These are phyloP conservation scores for Aureobasidium sp. DNA, from an alignment of 2,329 filamentous ascomycete species.

Conservation along the genomic window DNA sequence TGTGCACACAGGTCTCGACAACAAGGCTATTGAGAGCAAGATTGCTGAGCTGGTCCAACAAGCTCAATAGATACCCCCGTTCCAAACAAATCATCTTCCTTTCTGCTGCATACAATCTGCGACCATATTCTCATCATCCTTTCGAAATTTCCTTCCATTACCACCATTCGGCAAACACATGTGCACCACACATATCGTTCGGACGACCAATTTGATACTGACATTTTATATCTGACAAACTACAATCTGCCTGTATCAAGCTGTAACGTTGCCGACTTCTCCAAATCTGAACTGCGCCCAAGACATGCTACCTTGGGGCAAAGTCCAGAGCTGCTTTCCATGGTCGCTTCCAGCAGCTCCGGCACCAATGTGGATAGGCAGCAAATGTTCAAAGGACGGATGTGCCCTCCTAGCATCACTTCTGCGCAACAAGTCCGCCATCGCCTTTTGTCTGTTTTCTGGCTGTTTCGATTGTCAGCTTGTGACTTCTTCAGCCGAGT, in stretches of 20 bases:
- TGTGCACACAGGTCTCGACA: conserved; percentile 50
- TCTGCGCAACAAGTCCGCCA: conserved; percentile 30
- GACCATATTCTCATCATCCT: neutral
- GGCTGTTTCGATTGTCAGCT: conserved; percentile 16
- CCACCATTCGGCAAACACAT: neutral
- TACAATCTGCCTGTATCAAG: neutral
- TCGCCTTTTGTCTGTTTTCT: conserved; percentile 27
- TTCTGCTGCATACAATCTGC: conserved; percentile 3
- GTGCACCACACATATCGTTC: neutral
- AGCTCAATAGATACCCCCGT: conserved; percentile 13
- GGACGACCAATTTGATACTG: neutral
- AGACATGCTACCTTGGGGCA: conserved; percentile 30
- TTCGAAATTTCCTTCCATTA: neutral
- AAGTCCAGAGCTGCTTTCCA: conserved; percentile 29
- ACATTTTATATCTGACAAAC: neutral
- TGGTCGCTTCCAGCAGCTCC: conserved; percentile 28
- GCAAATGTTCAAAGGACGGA: conserved; percentile 56
- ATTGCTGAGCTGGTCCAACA: conserved; percentile 56
- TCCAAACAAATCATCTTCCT: neutral
- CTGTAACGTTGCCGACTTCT: conserved; percentile 20
- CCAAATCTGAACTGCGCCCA: conserved; percentile 32
- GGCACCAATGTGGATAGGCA: conserved; percentile 50
- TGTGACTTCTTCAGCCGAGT: neutral
- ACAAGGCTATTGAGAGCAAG: conserved; percentile 64
- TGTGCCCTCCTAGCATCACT: conserved; percentile 55